Conservation (phyloP, 139 green algal genomes). For the Yamagishiella unicocca region DNA sequence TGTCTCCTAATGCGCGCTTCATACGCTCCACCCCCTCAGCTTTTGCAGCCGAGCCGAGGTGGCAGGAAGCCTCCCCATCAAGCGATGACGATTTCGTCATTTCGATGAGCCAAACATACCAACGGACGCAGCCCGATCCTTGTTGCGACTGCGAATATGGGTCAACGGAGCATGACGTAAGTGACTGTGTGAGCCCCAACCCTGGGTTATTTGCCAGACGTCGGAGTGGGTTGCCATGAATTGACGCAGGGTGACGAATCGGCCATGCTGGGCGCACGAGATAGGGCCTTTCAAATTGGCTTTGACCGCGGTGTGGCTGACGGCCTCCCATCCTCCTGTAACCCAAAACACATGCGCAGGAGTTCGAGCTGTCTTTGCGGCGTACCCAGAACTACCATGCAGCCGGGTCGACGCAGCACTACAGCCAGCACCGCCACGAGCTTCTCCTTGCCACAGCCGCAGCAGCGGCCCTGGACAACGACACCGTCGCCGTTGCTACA, state of each 20-base stretch:
- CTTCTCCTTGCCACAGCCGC: background rate
- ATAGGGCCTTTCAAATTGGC: no score
- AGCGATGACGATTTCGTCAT: conserved; percentile 34
- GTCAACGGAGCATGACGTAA: conserved; percentile 10
- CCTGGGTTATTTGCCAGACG: no score
- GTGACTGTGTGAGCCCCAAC: no score
- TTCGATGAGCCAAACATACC: conserved; percentile 43
- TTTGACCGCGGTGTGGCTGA: no score
- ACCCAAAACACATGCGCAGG: background rate
- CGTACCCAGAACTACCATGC: conserved; percentile 31
- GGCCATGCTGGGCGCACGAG: no score
- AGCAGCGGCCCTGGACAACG: background rate
- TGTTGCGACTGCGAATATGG: background rate
- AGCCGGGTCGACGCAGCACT: background rate
- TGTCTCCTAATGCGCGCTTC: background rate
- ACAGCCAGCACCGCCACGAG: background rate
- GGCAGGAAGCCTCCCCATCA: background rate
- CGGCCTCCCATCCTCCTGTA: no score
- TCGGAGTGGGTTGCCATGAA: no score
- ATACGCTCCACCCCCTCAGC: background rate
- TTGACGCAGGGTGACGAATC: no score
- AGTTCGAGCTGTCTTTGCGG: conserved; percentile 22
- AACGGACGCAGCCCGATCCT: conserved; percentile 34
- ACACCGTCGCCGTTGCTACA: background rate
- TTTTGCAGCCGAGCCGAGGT: conserved; percentile 2